Percentiles rank a stretch among this genome's conserved stretches.
These are phyloP conservation scores for Epithele typhae DNA, from an alignment of 768 basidiomycete species.

Conservation along the genomic window DNA sequence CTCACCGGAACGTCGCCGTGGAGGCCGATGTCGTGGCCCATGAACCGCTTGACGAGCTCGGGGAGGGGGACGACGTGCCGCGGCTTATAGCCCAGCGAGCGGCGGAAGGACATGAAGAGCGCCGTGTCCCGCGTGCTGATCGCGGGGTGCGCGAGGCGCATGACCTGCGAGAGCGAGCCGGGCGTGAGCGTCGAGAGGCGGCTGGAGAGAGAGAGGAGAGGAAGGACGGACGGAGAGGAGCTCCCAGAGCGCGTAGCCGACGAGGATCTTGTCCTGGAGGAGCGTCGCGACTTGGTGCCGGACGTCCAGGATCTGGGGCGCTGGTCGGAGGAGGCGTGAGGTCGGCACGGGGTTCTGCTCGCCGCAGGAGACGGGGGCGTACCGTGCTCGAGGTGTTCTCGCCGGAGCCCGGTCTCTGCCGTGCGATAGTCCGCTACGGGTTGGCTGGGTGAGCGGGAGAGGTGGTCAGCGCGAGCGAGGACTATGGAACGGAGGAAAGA, in stretches of 20 bases:
- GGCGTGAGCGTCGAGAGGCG: conserved; percentile 2
- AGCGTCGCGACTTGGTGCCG: conserved; percentile 40
- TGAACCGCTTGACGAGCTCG: conserved; percentile 40
- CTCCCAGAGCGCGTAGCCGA: conserved; percentile 54
- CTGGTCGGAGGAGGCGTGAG: conserved; percentile 23
- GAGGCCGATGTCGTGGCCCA: conserved; percentile 41
- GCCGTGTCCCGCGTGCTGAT: conserved; percentile 53
- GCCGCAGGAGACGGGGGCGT: not conserved
- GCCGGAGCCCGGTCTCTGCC: conserved; percentile 41
- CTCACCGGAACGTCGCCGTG: conserved; percentile 38
- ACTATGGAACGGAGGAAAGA: not conserved
- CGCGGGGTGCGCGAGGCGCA: conserved; percentile 48
- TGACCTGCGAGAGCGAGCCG: conserved; percentile 33
- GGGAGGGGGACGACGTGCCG: conserved; percentile 32
- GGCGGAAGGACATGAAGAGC: conserved; percentile 46
- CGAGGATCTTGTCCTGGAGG: conserved; percentile 43
- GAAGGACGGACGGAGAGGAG: conserved; percentile 42
- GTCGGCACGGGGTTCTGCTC: not conserved
- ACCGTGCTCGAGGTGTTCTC: conserved; percentile 39
- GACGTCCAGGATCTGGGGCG: conserved; percentile 45
- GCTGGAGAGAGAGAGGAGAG: not conserved
- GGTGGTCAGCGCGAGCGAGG: not conserved
- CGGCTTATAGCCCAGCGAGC: conserved; percentile 34
- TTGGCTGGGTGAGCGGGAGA: conserved; percentile 32
- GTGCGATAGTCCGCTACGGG: conserved; percentile 43